Evolutionary conservation across 1,284 basidiomycete genomes (phyloP), one percentile per base, ranked within the genome.

Genomic region (Boletus sp.): DNA sequence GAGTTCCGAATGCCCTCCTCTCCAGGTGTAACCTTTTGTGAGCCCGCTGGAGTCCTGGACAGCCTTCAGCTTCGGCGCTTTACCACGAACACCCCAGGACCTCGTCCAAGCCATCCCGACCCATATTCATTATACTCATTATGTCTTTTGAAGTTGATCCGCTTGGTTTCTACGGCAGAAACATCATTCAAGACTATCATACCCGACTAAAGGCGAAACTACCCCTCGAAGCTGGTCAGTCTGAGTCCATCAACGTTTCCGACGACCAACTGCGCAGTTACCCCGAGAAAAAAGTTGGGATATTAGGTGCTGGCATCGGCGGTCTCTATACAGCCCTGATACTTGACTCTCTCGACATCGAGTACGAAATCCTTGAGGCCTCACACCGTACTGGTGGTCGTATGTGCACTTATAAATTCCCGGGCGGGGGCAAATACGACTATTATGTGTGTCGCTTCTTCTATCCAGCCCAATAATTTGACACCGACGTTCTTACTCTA

Each of bases 351-450:
- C 65, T 73, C 18, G 65, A 62, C 13, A 72, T 77, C 52, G 22
- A 56, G 1, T 77, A 72, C 54, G 65, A 74, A 35, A 69, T 77
- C n/a, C 48, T 76, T 0, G 75, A 77, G 55, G 74, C 70, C 2
- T 55, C 50, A 4, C 50, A 61, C 4, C 61, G 66, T 24, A 49
- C 60, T 24, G 76, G 75, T 8, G 76, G 75, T 1, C 67, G 76
- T 1, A 56, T 77, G n/a, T 69, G 57, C 37, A 77, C 76, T 1
- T 59, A 77, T 51, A 52, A 66, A 18, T 76, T 77, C 49, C 52
- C 50, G 3, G 44, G 48, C 1, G 63, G 65, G 4, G 39, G 29
- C 0, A 42, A 51, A 36, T 63, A 67, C 6, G 63, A 65, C 44
- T 65, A 65, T 43, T 65, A 53, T 42, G 65, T 65, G n/a, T 22